phyloP scores from a whole-genome alignment of 192 early-diverging fungal genomes.

The Gorgonomyces haynaldii region DNA sequence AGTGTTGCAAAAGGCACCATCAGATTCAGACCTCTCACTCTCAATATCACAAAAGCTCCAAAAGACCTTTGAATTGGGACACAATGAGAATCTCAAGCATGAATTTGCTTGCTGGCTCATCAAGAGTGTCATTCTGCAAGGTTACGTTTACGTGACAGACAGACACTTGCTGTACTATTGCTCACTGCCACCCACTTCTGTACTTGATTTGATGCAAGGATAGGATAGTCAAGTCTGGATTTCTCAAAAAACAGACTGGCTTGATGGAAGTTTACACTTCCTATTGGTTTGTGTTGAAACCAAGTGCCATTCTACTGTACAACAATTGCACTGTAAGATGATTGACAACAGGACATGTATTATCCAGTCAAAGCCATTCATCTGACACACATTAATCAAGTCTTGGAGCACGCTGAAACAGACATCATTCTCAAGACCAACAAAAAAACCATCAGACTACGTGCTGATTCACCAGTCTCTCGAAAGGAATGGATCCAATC shows the following conservation, averaged over 20 bases:
- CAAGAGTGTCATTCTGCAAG: slow-evolving; percentile 48
- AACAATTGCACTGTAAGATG: slow-evolving; percentile 33
- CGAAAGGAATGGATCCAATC: slow-evolving; percentile 44
- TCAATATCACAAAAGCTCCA: slow-evolving; percentile 12
- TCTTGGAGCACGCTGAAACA: slow-evolving; percentile 17
- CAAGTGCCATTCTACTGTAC: slow-evolving; percentile 46
- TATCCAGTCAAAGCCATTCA: slow-evolving; percentile 48
- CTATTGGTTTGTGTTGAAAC: slow-evolving; percentile 51
- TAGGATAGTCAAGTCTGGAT: slow-evolving; percentile 15
- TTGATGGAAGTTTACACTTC: slow-evolving; percentile 29
- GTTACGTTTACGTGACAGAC: slow-evolving; percentile 51
- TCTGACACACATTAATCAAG: slow-evolving; percentile 44
- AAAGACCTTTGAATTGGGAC: slow-evolving; percentile 15
- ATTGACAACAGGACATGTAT: slow-evolving; percentile 31
- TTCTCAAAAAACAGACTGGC: slow-evolving; percentile 33
- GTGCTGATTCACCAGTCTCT: slow-evolving; percentile 41
- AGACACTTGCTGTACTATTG: slow-evolving; percentile 58
- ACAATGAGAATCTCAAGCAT: slow-evolving; percentile 6
- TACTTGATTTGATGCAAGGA: slow-evolving; percentile 8
- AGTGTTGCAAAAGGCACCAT: neutral
- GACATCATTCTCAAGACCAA: slow-evolving; percentile 11
- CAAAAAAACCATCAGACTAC: slow-evolving; percentile 34
- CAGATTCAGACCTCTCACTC: neutral
- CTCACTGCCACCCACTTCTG: slow-evolving; percentile 37
- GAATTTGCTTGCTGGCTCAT: slow-evolving; percentile 60